Conservation (phyloP, 2,329 filamentous ascomycete species). For the Rasamsonia emersonii region DNA sequence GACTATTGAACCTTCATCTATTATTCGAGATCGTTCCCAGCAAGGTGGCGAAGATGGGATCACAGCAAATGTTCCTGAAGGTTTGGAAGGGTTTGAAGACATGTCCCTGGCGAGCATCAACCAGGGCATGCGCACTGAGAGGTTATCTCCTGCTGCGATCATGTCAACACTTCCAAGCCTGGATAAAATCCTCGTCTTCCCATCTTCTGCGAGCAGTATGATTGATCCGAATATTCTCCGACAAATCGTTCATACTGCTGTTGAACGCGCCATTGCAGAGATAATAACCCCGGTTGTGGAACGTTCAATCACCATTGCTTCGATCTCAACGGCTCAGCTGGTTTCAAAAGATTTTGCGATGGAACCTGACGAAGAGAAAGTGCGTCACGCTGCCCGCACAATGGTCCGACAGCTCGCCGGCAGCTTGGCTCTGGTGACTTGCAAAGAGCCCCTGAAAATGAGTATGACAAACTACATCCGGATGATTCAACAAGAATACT, state of each 20-base stretch:
- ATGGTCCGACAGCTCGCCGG: slow-evolving; percentile 94
- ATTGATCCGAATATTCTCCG: slow-evolving; percentile 59
- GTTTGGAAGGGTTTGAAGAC: slow-evolving; percentile 73
- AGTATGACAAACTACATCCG: slow-evolving; percentile 98
- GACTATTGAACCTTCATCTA: slow-evolving; percentile 74
- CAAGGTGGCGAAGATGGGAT: slow-evolving; percentile 50
- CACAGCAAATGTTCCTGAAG: slow-evolving; percentile 54
- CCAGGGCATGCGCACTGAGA: slow-evolving; percentile 57
- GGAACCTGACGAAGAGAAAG: slow-evolving; percentile 78
- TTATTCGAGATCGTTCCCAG: slow-evolving; percentile 67
- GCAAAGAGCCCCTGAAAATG: slow-evolving; percentile 90
- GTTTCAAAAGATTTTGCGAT: slow-evolving; percentile 95
- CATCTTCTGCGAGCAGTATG: slow-evolving; percentile 67
- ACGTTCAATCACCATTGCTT: slow-evolving; percentile 92
- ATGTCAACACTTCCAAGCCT: slow-evolving; percentile 78
- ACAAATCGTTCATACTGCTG: slow-evolving; percentile 72
- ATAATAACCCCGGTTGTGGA: slow-evolving; percentile 98
- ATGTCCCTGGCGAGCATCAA: slow-evolving; percentile 67
- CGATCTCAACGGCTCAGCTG: slow-evolving; percentile 91
- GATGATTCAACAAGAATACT: slow-evolving; percentile 60
- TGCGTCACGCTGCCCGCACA: slow-evolving; percentile 77
- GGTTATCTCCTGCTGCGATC: slow-evolving; percentile 69
- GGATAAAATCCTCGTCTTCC: slow-evolving; percentile 67
- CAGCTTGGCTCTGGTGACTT: slow-evolving; percentile 91
- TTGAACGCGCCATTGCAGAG: slow-evolving; percentile 83